Evolutionary conservation across 2,329 filamentous ascomycete species (phyloP), one percentile per base, ranked within the genome.

Genomic region (Phialophora macrospora): DNA sequence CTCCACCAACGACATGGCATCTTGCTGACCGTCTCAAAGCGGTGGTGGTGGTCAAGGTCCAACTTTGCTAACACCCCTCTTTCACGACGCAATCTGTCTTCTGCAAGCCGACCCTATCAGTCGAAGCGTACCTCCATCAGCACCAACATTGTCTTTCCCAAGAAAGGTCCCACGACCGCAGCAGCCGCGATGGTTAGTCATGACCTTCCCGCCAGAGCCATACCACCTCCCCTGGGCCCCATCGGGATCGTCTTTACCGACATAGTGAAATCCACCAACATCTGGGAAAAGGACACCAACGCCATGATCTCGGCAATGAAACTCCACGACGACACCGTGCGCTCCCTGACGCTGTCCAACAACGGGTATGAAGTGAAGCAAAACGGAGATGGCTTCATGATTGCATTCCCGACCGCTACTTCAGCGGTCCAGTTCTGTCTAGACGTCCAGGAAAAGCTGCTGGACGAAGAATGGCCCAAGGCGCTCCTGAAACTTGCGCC

Each of bases 371-470:
- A 72, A 51, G 68, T 72, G 52, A 72, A 72, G 58, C 70, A 72
- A 58, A 72, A 72, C 38, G 70, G 68, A 17, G 70, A 72, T n/a
- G 70, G 70, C 28, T 72, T 72, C 64, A 70, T 72, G 70, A 69
- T 72, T 32, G 67, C 67, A 20, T 72, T 72, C 32, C 52, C 65
- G 11, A 64, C 64, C 9, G 68, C 70, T 4, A 62, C 62, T 4
- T 55, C 65, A 2, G 70, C 70, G 14, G 62, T 72, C 52, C 64
- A 68, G 20, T 72, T 70, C 62, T 72, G 70, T 62, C 63, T 72
- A 1, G 68, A 70, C 55, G 68, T 68, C 1, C 70, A 72, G 28
- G 62, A 68, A 46, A 61, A 67, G 44, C 62, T 72, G 17, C 63
- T 69, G n/a, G 68, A 67, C 63, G 64, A 70, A 49, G 44, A 57